phyloP scores from a whole-genome alignment of 208 protist genomes.

The Leishmania major region DNA sequence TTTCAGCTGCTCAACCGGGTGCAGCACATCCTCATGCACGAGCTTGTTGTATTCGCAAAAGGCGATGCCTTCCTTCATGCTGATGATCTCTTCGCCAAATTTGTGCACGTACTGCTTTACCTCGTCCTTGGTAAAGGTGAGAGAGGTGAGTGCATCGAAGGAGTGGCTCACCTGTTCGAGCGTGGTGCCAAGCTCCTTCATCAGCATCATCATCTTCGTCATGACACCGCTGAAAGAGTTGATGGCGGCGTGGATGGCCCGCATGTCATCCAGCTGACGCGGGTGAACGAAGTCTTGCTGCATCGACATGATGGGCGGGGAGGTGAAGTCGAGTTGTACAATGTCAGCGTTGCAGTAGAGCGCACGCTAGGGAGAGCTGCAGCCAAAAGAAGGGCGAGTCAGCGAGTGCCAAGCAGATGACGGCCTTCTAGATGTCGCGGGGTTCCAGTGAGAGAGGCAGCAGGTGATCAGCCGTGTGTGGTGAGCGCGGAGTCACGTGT shows the following conservation, averaged over 20 bases:
- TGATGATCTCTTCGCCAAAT: conserved; percentile 43
- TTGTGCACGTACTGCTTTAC: conserved; percentile 39
- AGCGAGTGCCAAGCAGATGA: neutral
- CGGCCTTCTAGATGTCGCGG: neutral
- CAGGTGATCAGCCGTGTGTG: neutral
- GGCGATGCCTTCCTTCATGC: conserved; percentile 48
- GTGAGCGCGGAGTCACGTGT: neutral
- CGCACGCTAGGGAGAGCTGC: neutral
- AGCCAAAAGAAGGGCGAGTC: neutral
- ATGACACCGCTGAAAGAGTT: conserved; percentile 47
- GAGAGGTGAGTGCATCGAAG: conserved; percentile 48
- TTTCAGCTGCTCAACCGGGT: conserved; percentile 38
- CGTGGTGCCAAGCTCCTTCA: conserved; percentile 61
- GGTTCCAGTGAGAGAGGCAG: neutral
- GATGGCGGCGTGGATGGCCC: conserved; percentile 22
- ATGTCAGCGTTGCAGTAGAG: neutral
- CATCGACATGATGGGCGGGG: conserved; percentile 31
- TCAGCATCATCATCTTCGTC: conserved; percentile 55
- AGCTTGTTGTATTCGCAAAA: conserved; percentile 62
- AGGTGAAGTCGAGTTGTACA: neutral
- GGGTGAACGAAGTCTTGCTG: conserved; percentile 39
- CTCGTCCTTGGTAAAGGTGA: conserved; percentile 41
- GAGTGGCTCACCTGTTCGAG: conserved; percentile 49
- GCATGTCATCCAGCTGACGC: conserved; percentile 43
- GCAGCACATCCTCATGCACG: conserved; percentile 55